phyloP scores from a whole-genome alignment of 140 eudicot genomes.

The Senecio squalidus region DNA sequence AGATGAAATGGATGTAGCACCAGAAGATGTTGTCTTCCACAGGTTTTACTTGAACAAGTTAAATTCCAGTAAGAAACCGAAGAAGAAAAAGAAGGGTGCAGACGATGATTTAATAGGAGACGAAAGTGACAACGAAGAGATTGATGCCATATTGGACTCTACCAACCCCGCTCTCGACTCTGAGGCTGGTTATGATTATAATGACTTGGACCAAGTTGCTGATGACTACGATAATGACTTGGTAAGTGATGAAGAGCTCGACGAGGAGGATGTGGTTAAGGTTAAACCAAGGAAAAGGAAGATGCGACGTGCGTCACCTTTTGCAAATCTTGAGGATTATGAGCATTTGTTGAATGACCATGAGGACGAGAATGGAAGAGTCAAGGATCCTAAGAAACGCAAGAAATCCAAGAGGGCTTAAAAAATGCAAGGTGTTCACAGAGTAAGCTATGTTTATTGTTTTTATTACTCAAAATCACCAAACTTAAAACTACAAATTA shows the following conservation, averaged over 20 bases:
- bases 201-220: slow-evolving; percentile 62
- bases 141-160: slow-evolving; percentile 64
- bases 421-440: slow-evolving; percentile 12
- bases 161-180: slow-evolving; percentile 37
- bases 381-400: background rate
- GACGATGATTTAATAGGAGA: slow-evolving; percentile 77
- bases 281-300: slow-evolving; percentile 46
- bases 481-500: too few species aligned
- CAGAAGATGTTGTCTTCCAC: slow-evolving; percentile 92
- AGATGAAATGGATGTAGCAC: slow-evolving; percentile 87
- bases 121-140: slow-evolving; percentile 83
- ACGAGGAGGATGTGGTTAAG: slow-evolving; percentile 33
- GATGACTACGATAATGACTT: slow-evolving; percentile 76
- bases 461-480: too few species aligned
- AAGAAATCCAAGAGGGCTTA: slow-evolving; percentile 9
- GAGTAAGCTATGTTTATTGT: background rate
- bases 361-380: slow-evolving; percentile 13
- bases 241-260: slow-evolving; percentile 38
- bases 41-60: slow-evolving; percentile 84
- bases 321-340: slow-evolving; percentile 89
- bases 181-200: slow-evolving; percentile 73
- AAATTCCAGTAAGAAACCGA: slow-evolving; percentile 61
- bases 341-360: slow-evolving; percentile 67
- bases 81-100: slow-evolving; percentile 93
- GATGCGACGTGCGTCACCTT: slow-evolving; percentile 58